These are phyloP conservation scores for Cyberlindnera americana DNA, from an alignment of 805 yeast species.

Conservation along the genomic window DNA sequence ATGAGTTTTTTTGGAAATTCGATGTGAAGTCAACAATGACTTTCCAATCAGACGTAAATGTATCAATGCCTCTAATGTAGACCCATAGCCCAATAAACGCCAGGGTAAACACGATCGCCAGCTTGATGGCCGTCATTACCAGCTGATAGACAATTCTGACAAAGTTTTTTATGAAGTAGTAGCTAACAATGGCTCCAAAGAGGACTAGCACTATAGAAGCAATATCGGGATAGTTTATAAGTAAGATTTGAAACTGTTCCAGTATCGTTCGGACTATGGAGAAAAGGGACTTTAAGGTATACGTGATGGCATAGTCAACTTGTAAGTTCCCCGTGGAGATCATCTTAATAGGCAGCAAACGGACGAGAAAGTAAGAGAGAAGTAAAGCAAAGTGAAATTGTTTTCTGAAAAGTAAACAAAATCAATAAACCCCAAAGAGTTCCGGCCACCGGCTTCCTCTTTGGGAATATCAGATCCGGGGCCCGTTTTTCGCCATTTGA, in stretches of 20 bases:
- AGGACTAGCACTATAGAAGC: conserved; percentile 23
- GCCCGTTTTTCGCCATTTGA: too few relatives aligned
- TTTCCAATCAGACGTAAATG: conserved; percentile 1
- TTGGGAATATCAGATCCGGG: too few relatives aligned
- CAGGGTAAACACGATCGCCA: conserved; percentile 24
- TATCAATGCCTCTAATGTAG: conserved; percentile 31
- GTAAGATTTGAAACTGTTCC: conserved; percentile 14
- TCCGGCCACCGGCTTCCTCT: too few relatives aligned
- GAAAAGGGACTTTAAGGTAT: conserved; percentile 3
- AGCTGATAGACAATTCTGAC: conserved; percentile 19
- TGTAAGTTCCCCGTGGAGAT: conserved; percentile 23
- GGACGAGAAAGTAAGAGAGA: neutral
- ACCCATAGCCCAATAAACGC: conserved; percentile 25
- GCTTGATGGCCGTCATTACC: conserved; percentile 26
- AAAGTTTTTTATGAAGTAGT: conserved; percentile 31
- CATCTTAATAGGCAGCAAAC: conserved; percentile 1
- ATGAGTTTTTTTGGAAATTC: neutral
- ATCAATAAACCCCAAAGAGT: neutral
- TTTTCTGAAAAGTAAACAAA: too few relatives aligned
- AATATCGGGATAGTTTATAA: conserved; percentile 31
- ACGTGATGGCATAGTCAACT: conserved; percentile 21
- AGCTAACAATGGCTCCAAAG: conserved; percentile 22
- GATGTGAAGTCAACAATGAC: conserved; percentile 1
- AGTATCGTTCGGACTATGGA: neutral
- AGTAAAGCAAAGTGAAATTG: too few relatives aligned